Evolutionary conservation across 148 eudicot species (phyloP).

Genomic region (Agrostemma githago): DNA sequence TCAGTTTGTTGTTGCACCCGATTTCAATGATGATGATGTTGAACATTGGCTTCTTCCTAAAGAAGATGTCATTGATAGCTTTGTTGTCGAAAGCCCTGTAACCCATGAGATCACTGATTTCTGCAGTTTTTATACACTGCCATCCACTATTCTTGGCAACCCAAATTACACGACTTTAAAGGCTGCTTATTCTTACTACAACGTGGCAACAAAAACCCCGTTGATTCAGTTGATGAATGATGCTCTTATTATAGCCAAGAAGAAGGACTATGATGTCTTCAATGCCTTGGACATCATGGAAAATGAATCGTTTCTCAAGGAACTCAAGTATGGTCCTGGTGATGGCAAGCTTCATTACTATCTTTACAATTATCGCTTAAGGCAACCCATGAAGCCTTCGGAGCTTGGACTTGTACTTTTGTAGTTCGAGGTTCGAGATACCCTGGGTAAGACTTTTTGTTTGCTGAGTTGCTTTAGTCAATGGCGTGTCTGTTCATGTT

Average conservation of each 20-base stretch:
- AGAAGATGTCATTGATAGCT: conserved; percentile 70
- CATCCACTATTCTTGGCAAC: conserved; percentile 74
- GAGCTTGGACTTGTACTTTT: conserved; percentile 87
- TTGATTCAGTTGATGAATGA: conserved; percentile 86
- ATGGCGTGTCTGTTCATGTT: conserved; percentile 14
- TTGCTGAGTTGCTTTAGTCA: conserved; percentile 19
- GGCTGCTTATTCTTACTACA: conserved; percentile 89
- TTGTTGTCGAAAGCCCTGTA: conserved; percentile 69
- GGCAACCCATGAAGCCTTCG: conserved; percentile 61
- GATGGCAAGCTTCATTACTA: conserved; percentile 92
- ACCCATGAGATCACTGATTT: conserved; percentile 84
- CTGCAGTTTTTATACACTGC: conserved; percentile 86
- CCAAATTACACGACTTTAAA: conserved; percentile 55
- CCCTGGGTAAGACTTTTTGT: conserved; percentile 27
- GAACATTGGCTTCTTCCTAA: conserved; percentile 92
- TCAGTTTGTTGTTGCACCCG: conserved; percentile 71
- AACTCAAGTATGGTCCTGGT: conserved; percentile 82
- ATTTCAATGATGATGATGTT: conserved; percentile 76
- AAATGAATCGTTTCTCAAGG: conserved; percentile 72
- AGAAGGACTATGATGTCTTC: conserved; percentile 74
- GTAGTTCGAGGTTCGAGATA: conserved; percentile 31
- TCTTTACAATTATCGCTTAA: conserved; percentile 76
- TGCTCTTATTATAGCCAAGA: conserved; percentile 71
- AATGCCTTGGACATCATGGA: conserved; percentile 90
- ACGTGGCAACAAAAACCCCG: conserved; percentile 74